Percentiles rank a stretch among this genome's conserved stretches.
phyloP scores from a whole-genome alignment of 306 rosid species.

The Dryas octopetala region DNA sequence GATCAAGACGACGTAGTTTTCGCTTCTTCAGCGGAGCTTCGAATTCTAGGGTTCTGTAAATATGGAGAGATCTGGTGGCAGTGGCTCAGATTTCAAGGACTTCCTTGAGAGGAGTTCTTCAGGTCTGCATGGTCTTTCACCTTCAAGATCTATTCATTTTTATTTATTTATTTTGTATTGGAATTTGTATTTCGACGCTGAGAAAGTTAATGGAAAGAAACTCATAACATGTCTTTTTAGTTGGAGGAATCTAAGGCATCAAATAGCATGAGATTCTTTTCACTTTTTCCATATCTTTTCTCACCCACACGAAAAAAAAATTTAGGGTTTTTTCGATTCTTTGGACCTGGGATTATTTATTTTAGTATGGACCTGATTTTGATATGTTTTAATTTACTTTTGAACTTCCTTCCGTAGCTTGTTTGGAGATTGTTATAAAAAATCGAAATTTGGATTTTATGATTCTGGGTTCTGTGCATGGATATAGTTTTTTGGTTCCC shows the following conservation, averaged over 20 bases:
- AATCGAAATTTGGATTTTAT: conserved; percentile 6
- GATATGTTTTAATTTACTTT: background rate
- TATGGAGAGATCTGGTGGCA: conserved; percentile 37
- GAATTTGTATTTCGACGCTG: conserved; percentile 2
- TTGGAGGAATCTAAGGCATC: conserved; percentile 6
- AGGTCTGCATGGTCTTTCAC: conserved; percentile 14
- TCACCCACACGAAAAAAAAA: background rate
- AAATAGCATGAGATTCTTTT: conserved; percentile 3
- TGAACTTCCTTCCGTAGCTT: background rate
- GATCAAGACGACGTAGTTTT: background rate
- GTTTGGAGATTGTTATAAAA: background rate
- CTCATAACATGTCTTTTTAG: background rate
- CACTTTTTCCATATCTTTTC: background rate
- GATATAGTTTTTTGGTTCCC: background rate
- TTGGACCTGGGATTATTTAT: background rate
- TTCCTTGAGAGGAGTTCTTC: conserved; percentile 19
- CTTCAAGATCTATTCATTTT: background rate
- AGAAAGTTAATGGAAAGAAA: background rate
- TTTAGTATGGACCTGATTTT: background rate
- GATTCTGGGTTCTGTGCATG: background rate
- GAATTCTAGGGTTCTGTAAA: conserved; percentile 16
- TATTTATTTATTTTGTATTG: too few relatives aligned
- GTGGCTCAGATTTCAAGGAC: conserved; percentile 22
- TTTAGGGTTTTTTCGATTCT: conserved; percentile 4
- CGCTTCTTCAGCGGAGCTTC: background rate